Evolutionary conservation across 306 rosid genomes (phyloP).

Genomic region (Quercus dentata): DNA sequence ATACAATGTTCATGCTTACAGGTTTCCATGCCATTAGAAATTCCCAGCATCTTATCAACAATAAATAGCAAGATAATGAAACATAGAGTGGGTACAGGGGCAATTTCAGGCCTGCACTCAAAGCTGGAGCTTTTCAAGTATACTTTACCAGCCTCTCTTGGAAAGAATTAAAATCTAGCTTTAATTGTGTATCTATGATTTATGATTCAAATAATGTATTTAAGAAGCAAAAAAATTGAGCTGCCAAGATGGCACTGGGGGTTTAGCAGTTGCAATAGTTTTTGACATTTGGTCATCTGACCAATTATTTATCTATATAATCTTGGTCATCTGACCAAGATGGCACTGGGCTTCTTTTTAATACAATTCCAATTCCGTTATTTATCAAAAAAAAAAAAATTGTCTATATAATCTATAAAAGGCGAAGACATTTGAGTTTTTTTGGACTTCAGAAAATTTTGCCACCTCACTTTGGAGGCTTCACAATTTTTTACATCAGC

Average conservation of each 20-base stretch:
- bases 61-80: not conserved
- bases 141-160: not conserved
- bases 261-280: not conserved
- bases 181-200: not conserved
- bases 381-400: no score
- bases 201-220: not conserved
- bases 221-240: not conserved
- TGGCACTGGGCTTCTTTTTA: no score
- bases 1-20: slow-evolving; percentile 8
- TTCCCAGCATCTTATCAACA: not conserved
- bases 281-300: not conserved
- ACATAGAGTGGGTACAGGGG: not conserved
- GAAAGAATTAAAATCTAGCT: not conserved
- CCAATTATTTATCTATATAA: not conserved
- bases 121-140: not conserved
- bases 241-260: not conserved
- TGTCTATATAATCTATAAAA: not conserved
- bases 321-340: no score
- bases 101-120: not conserved
- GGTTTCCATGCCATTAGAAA: not conserved
- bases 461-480: no score
- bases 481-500: no score
- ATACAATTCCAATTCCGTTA: no score
- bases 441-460: no score
- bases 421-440: no score